phyloP scores from a whole-genome alignment of 768 basidiomycete species.

The Galerina sulciceps region DNA sequence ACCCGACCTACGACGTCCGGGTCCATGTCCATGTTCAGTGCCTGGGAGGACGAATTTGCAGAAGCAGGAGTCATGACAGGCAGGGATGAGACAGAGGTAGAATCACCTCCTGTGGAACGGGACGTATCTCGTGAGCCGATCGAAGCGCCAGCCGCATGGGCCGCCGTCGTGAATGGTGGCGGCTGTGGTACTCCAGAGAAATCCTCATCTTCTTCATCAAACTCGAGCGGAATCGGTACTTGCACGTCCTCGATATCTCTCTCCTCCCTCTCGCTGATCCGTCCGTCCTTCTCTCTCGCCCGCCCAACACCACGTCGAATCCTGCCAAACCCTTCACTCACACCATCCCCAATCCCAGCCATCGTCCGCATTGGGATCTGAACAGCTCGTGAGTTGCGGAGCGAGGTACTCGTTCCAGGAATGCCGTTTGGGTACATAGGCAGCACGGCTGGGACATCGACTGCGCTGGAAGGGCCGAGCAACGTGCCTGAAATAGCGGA shows the following conservation, averaged over 20 bases:
- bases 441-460: constrained; percentile 46
- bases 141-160: constrained; percentile 14
- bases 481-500: constrained; percentile 71
- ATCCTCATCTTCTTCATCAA: constrained; percentile 74
- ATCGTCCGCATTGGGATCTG: constrained; percentile 63
- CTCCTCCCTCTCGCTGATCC: neutral
- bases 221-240: constrained; percentile 53
- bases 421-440: constrained; percentile 85
- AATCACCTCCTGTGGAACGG: constrained; percentile 29
- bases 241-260: constrained; percentile 24
- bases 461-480: constrained; percentile 39
- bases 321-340: constrained; percentile 64
- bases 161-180: constrained; percentile 8
- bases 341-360: constrained; percentile 54
- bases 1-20: constrained; percentile 33
- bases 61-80: too few species aligned
- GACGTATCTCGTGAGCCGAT: constrained; percentile 27
- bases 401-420: constrained; percentile 34
- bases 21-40: constrained; percentile 33
- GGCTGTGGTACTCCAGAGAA: constrained; percentile 32
- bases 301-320: constrained; percentile 41
- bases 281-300: constrained; percentile 4
- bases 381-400: constrained; percentile 31
- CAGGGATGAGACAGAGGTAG: constrained; percentile 33
- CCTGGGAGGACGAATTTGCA: constrained; percentile 37